phyloP scores from a whole-genome alignment of 495 filamentous ascomycete species.

The Ramalina intermedia region DNA sequence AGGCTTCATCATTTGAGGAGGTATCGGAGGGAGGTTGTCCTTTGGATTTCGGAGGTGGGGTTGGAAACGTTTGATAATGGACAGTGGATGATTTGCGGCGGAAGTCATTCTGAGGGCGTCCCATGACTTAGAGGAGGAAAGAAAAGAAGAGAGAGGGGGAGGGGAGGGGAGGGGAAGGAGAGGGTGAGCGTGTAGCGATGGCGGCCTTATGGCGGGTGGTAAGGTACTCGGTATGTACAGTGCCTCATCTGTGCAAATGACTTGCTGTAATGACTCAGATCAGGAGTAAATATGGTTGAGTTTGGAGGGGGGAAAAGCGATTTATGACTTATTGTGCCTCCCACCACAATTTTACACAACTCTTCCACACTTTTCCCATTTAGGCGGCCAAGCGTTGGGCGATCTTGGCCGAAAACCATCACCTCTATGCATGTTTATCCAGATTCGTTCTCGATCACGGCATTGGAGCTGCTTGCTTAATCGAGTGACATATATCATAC shows the following conservation, averaged over 20 bases:
- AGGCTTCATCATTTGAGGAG: constrained; percentile 21
- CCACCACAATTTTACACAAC: too few species aligned
- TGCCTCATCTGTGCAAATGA: neutral
- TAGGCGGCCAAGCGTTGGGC: too few species aligned
- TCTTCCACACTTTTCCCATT: too few species aligned
- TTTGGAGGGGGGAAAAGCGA: too few species aligned
- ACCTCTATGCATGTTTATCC: too few species aligned
- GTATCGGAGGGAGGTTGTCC: constrained; percentile 42
- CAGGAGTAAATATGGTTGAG: too few species aligned
- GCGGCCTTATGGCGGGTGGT: neutral
- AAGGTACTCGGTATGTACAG: neutral
- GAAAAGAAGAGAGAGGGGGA: neutral
- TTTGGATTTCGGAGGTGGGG: constrained; percentile 68
- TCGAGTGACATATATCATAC: too few species aligned
- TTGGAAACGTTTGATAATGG: constrained; percentile 92
- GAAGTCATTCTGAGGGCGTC: constrained; percentile 2
- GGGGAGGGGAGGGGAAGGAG: neutral
- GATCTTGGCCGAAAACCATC: too few species aligned
- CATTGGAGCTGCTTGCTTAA: too few species aligned
- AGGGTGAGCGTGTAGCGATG: neutral
- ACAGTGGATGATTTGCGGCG: constrained; percentile 55
- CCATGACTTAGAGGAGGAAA: neutral
- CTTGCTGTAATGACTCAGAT: too few species aligned
- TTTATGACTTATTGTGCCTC: too few species aligned
- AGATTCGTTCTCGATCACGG: too few species aligned